Percentiles rank a stretch among this genome's conserved stretches.
Conservation (phyloP, 2,329 filamentous ascomycete species). For the Apiospora koreana region DNA sequence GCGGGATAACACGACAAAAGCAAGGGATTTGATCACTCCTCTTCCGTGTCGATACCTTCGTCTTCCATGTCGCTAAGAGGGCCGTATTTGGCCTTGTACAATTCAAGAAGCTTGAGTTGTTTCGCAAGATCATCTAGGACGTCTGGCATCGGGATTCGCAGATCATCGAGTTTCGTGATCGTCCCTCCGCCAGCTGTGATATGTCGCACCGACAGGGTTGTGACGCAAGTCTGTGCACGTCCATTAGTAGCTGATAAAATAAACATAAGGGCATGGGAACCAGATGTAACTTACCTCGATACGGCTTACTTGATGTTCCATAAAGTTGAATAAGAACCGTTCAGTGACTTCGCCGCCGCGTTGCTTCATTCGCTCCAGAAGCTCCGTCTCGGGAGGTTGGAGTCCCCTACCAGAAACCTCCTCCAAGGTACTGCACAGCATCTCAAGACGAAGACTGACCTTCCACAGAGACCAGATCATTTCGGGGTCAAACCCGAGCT, state of each 20-base stretch:
- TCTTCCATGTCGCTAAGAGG: conserved; percentile 37
- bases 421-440: conserved; percentile 89
- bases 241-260: conserved; percentile 24
- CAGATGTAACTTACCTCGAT: conserved; percentile 73
- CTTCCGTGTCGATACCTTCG: conserved; percentile 38
- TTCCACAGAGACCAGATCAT: conserved; percentile 89
- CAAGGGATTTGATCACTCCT: conserved; percentile 22
- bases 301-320: conserved; percentile 92
- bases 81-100: conserved; percentile 58
- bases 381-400: conserved; percentile 78
- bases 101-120: conserved; percentile 65
- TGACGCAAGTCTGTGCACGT: conserved; percentile 69
- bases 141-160: conserved; percentile 76
- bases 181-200: conserved; percentile 69
- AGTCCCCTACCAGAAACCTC: conserved; percentile 62
- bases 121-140: conserved; percentile 64
- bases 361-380: conserved; percentile 69
- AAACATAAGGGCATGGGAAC: not conserved
- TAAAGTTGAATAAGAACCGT: conserved; percentile 81
- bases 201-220: conserved; percentile 77
- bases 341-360: conserved; percentile 86
- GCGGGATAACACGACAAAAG: not conserved
- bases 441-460: conserved; percentile 85
- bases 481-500: conserved; percentile 78
- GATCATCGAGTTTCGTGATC: conserved; percentile 65